phyloP scores from a whole-genome alignment of 106 monocot genomes.

The Allium fistulosum region DNA sequence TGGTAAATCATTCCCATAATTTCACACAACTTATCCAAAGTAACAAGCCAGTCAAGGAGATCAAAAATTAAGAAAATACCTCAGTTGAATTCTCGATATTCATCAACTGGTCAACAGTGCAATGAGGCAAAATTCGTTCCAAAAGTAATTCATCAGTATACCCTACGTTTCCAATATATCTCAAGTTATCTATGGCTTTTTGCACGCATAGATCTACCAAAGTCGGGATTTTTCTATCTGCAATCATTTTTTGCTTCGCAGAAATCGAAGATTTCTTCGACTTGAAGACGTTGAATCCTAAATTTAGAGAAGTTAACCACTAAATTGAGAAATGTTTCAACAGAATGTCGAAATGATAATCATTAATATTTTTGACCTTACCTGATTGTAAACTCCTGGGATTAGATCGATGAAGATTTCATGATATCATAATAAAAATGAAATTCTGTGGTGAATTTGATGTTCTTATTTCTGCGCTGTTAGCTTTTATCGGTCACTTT shows the following conservation, averaged over 20 bases:
- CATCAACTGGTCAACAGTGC: constrained; percentile 58
- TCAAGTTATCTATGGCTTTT: constrained; percentile 60
- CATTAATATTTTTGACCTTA: no score
- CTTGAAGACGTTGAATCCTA: no score
- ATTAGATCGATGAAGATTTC: no score
- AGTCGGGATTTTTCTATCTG: constrained; percentile 24
- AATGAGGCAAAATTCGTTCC: constrained; percentile 71
- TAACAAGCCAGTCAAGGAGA: constrained; percentile 1
- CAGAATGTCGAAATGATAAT: no score
- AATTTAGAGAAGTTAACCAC: no score
- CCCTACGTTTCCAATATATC: constrained; percentile 69
- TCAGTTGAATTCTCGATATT: constrained; percentile 57
- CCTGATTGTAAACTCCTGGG: no score
- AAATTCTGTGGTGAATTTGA: no score
- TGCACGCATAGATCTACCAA: constrained; percentile 60
- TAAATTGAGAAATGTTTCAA: no score
- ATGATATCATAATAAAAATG: no score
- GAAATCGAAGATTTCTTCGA: background rate
- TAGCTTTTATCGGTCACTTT: no score
- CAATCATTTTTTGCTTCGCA: constrained; percentile 5
- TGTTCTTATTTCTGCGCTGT: no score
- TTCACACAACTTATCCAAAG: background rate
- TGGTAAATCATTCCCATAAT: background rate
- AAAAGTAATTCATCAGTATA: constrained; percentile 44
- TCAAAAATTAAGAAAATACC: constrained; percentile 19